Conservation (phyloP, 2,329 filamentous ascomycete genomes). For the Lachnellula willkommii region DNA sequence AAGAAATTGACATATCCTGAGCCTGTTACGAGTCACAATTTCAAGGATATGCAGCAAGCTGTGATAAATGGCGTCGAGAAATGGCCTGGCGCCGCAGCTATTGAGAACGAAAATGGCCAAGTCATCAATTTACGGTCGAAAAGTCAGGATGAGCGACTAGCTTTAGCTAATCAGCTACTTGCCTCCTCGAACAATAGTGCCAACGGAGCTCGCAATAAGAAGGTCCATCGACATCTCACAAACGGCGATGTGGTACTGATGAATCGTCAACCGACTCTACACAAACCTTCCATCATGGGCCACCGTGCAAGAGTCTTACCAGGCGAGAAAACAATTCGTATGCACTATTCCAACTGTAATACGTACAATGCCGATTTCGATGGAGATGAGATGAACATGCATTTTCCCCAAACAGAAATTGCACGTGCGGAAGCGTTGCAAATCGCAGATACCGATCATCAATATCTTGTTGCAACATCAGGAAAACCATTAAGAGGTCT, state of each 20-base stretch:
- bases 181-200: constrained; percentile 72
- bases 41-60: constrained; percentile 89
- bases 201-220: constrained; percentile 80
- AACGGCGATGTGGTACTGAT: constrained; percentile 97
- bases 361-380: constrained; percentile 99
- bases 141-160: constrained; percentile 78
- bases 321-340: constrained; percentile 94
- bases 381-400: constrained; percentile 99
- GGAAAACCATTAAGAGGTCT: constrained; percentile 91
- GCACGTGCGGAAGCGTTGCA: constrained; percentile 88
- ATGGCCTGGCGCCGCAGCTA: constrained; percentile 90
- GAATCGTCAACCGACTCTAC: constrained; percentile 96
- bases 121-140: constrained; percentile 84
- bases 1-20: constrained; percentile 95
- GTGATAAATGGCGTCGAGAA: constrained; percentile 91
- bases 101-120: constrained; percentile 93
- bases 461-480: constrained; percentile 89
- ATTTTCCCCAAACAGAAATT: constrained; percentile 96
- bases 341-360: constrained; percentile 99
- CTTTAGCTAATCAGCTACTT: constrained; percentile 86
- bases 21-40: constrained; percentile 95
- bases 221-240: constrained; percentile 91
- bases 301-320: constrained; percentile 88
- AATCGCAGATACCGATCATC: constrained; percentile 93
- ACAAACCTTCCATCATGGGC: constrained; percentile 99